phyloP scores from a whole-genome alignment of 1,284 basidiomycete species.

The Ceratobasidium theobromae region DNA sequence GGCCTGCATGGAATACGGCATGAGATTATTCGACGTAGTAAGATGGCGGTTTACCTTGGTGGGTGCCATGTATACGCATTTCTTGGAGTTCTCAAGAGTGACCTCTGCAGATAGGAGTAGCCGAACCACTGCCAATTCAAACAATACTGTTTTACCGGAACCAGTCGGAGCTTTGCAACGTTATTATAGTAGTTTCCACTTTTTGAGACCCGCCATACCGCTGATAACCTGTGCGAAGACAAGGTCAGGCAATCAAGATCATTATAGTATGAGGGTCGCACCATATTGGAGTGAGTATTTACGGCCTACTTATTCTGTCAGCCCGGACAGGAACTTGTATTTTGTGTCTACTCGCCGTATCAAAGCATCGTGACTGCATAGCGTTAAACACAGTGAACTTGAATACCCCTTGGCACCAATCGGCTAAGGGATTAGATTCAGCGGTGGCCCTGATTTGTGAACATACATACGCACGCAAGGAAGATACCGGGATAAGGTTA shows the following conservation, averaged over 20 bases:
- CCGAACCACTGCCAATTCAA: slow-evolving; percentile 86
- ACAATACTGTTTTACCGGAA: slow-evolving; percentile 90
- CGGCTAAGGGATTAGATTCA: slow-evolving; percentile 56
- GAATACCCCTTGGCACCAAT: slow-evolving; percentile 77
- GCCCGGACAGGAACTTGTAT: not conserved
- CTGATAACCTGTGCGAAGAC: slow-evolving; percentile 62
- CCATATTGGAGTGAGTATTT: slow-evolving; percentile 70
- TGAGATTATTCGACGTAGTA: not conserved
- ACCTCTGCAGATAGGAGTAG: slow-evolving; percentile 58
- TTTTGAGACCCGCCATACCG: slow-evolving; percentile 54
- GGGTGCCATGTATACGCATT: slow-evolving; percentile 92
- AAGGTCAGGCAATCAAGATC: slow-evolving; percentile 31
- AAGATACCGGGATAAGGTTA: slow-evolving; percentile 33
- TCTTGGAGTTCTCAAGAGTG: slow-evolving; percentile 47
- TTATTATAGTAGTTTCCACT: not conserved
- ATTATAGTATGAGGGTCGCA: slow-evolving; percentile 46
- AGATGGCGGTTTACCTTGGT: slow-evolving; percentile 65
- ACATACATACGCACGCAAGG: slow-evolving; percentile 25
- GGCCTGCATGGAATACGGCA: slow-evolving; percentile 59
- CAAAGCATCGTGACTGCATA: slow-evolving; percentile 81
- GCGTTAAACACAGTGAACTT: slow-evolving; percentile 89
- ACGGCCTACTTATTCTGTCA: slow-evolving; percentile 55
- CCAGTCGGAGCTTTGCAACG: slow-evolving; percentile 75
- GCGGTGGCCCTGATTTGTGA: not conserved
- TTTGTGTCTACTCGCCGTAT: slow-evolving; percentile 54